Conservation (phyloP, 306 rosid species). For the Psophocarpus tetragonolobus region DNA sequence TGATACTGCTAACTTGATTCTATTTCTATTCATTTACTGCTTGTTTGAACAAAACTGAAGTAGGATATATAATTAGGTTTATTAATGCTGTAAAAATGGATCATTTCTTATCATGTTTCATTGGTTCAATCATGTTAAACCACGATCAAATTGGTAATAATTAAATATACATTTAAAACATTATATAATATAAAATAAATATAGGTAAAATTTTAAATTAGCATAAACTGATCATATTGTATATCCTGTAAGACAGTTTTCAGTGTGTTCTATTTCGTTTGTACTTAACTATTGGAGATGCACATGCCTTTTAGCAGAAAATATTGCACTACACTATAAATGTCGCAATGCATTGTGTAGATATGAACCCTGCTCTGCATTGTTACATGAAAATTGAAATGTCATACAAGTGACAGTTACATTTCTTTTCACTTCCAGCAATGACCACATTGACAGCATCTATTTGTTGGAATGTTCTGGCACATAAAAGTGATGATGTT, state of each 20-base stretch:
- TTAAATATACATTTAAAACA: neutral
- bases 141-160: neutral
- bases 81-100: neutral
- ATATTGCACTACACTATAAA: neutral
- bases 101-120: neutral
- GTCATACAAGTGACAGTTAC: slow-evolving; percentile 1
- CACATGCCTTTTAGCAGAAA: slow-evolving; percentile 14
- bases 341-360: slow-evolving; percentile 14
- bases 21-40: neutral
- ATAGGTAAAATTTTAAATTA: neutral
- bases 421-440: slow-evolving; percentile 60
- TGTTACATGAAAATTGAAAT: slow-evolving; percentile 15
- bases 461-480: slow-evolving; percentile 95
- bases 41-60: slow-evolving; percentile 1
- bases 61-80: neutral
- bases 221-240: neutral
- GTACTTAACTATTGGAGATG: slow-evolving; percentile 9
- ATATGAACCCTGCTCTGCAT: slow-evolving; percentile 19
- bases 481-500: slow-evolving; percentile 85
- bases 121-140: neutral
- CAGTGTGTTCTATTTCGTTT: neutral
- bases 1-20: slow-evolving; percentile 1
- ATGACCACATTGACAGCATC: slow-evolving; percentile 69
- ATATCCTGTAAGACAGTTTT: neutral
- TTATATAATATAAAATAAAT: neutral